Evolutionary conservation across 1,284 basidiomycete species (phyloP).

Genomic region (Microbotryomycetes sp.): DNA sequence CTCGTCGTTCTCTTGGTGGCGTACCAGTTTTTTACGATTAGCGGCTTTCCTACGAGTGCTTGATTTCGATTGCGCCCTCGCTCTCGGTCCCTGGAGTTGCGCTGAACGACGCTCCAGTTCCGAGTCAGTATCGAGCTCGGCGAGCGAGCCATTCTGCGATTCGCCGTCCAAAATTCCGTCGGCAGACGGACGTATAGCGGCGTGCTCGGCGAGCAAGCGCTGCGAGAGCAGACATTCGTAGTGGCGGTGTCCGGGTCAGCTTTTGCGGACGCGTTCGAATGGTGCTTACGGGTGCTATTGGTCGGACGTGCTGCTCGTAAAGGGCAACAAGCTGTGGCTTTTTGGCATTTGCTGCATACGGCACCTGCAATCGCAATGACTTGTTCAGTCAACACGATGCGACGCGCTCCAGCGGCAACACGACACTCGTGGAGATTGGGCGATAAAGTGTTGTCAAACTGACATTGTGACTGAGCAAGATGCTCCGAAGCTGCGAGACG

Average conservation of each 20-base stretch:
- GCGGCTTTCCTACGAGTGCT: too few relatives aligned
- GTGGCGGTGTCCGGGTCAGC: not conserved
- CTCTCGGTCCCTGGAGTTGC: too few relatives aligned
- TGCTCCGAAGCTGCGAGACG: slow-evolving; percentile 67
- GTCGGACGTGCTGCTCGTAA: slow-evolving; percentile 69
- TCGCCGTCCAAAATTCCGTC: slow-evolving; percentile 29
- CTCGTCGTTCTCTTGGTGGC: not conserved
- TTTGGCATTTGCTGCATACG: slow-evolving; percentile 66
- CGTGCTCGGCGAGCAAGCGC: slow-evolving; percentile 6
- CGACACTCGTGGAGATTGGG: not conserved
- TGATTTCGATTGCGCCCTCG: too few relatives aligned
- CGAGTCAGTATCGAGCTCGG: slow-evolving; percentile 20
- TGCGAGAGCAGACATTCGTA: slow-evolving; percentile 1
- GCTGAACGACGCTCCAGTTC: not conserved
- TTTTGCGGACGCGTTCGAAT: not conserved
- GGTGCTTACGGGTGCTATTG: slow-evolving; percentile 48
- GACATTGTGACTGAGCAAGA: slow-evolving; percentile 76
- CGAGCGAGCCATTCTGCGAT: slow-evolving; percentile 13
- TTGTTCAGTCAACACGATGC: not conserved
- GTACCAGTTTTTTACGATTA: not conserved
- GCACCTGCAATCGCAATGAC: slow-evolving; percentile 5
- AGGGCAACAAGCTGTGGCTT: slow-evolving; percentile 75
- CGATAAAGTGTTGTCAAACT: slow-evolving; percentile 28
- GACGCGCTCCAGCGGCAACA: too few relatives aligned
- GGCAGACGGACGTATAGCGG: slow-evolving; percentile 18